Evolutionary conservation across 2,329 filamentous ascomycete species (phyloP), one percentile per base, ranked within the genome.

Genomic region (Paecilomyces formosus): DNA sequence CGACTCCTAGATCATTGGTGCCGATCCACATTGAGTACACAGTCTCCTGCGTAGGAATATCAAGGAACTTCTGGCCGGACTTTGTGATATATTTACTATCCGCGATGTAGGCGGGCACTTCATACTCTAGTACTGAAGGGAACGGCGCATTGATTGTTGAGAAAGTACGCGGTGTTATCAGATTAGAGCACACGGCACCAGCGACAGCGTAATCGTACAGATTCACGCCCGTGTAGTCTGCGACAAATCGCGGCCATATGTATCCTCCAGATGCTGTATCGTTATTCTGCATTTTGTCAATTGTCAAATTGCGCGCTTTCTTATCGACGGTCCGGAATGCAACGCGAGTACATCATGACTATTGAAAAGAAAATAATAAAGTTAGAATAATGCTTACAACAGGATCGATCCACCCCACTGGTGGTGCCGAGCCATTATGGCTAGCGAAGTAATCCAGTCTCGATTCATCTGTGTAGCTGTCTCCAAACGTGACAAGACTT

Each of bases 11-110:
- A 66, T 94, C 89, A 68, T 93, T 93, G 24, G 88, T 92, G 2
- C 89, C 89, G 65, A 92, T 91, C 88, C 88, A 92, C 55, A 92
- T 81, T 1, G 85, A 81, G 66, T 91, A 92, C 2, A 90, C 85
- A 0, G 88, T 90, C 62, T 86, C 85, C 30, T 82, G 73, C 1
- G 80, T 65, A 1, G 77, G 79, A 53, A 76, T 74, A 33, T 71
- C 67, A 58, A 82, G 71, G 66, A 75, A 69, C 54, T 56, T 55
- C 12, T 60, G 51, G 0, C 64, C 64, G 1, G 50, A 26, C 11
- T 5, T 7, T 21, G 50, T 52, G 49, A 62, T 60, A 33, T 68
- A 60, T 6, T 64, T 60, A 31, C 58, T 68, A 55, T 74, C 72
- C 11, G 68, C 67, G 3, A 71, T 22, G 53, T 66, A 72, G 0